phyloP scores from a whole-genome alignment of 2,329 filamentous ascomycete genomes.

The Pseudocercospora fuligena region DNA sequence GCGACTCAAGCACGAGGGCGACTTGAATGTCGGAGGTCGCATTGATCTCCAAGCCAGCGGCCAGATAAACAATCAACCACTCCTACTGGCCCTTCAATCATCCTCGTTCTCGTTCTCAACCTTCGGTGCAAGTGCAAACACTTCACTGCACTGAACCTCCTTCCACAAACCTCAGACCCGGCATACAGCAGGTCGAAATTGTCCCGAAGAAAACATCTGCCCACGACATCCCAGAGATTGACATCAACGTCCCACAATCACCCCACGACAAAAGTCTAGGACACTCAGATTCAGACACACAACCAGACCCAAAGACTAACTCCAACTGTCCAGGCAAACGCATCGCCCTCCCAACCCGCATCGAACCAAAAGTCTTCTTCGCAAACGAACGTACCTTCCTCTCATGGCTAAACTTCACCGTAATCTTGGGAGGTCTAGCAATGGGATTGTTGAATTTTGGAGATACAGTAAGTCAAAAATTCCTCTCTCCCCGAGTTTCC shows the following conservation, averaged over 20 bases:
- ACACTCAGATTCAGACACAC: background rate
- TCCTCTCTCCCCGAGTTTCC: background rate
- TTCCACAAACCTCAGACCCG: background rate
- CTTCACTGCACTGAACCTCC: background rate
- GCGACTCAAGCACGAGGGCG: background rate
- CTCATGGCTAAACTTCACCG: slow-evolving; percentile 99
- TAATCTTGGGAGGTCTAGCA: slow-evolving; percentile 94
- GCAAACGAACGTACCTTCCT: slow-evolving; percentile 99
- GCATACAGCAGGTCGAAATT: no score
- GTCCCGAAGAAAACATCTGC: background rate
- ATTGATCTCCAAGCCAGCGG: background rate
- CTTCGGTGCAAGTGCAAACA: background rate
- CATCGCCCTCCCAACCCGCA: slow-evolving; percentile 94
- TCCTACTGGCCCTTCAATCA: background rate
- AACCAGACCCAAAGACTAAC: background rate
- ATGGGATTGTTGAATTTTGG: slow-evolving; percentile 98
- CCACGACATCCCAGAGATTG: background rate
- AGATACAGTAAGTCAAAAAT: slow-evolving; percentile 60
- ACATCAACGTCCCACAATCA: background rate
- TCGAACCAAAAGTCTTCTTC: slow-evolving; percentile 99
- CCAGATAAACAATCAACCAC: background rate
- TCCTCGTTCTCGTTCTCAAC: background rate
- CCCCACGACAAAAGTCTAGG: background rate
- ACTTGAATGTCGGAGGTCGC: background rate
- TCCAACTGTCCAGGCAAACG: slow-evolving; percentile 75